A percentile compares a stretch with the other conserved stretches of the same genome.
Conservation (phyloP, 108 stramenopile species). For the Asterionellopsis glacialis region DNA sequence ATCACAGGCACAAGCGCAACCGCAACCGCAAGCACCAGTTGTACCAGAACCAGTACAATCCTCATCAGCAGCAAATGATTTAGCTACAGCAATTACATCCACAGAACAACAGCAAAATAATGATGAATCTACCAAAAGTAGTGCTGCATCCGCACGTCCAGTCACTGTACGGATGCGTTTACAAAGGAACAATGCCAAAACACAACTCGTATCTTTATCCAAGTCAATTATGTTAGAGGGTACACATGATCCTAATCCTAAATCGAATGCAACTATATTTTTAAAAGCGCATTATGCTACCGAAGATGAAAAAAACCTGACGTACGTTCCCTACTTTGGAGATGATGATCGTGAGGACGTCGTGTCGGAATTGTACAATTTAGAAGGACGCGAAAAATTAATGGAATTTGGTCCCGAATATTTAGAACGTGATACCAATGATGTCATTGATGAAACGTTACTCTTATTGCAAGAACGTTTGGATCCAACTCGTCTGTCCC, state of each 20-base stretch:
- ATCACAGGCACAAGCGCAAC: too few species aligned
- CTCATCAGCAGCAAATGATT: too few species aligned
- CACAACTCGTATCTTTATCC: not conserved
- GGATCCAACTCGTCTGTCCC: too few species aligned
- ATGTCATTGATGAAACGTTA: slow-evolving; percentile 5
- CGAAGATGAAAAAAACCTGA: slow-evolving; percentile 38
- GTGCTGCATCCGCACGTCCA: too few species aligned
- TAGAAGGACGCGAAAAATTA: slow-evolving; percentile 17
- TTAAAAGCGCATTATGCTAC: slow-evolving; percentile 21
- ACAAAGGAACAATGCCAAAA: too few species aligned
- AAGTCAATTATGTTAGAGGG: slow-evolving; percentile 15
- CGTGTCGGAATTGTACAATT: slow-evolving; percentile 37
- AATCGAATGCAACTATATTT: slow-evolving; percentile 28
- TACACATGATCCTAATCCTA: slow-evolving; percentile 17
- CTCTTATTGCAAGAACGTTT: not conserved
- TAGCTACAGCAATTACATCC: too few species aligned
- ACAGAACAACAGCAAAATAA: too few species aligned
- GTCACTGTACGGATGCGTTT: too few species aligned
- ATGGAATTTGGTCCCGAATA: slow-evolving; percentile 38
- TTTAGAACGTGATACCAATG: slow-evolving; percentile 17
- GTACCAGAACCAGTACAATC: too few species aligned
- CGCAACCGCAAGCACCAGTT: too few species aligned
- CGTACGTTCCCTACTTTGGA: slow-evolving; percentile 72
- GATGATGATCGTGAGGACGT: slow-evolving; percentile 65
- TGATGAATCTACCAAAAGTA: too few species aligned